Evolutionary conservation across 2,329 filamentous ascomycete genomes (phyloP).

Genomic region (Tricladium varicosporioides): DNA sequence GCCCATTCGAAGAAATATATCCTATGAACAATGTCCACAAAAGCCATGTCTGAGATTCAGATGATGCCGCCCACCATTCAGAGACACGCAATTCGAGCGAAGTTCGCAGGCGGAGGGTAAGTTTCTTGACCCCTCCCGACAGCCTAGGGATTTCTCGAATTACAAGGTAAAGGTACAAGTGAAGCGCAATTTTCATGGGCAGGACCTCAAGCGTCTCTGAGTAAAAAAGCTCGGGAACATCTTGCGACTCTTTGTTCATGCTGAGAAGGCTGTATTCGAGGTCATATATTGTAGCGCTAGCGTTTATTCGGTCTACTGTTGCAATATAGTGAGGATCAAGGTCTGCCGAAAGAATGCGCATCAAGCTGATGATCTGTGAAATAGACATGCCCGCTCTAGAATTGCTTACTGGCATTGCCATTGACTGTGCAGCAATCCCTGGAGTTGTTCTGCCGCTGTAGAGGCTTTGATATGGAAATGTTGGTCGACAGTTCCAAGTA

Average conservation of each 20-base stretch:
- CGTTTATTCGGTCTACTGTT: slow-evolving; percentile 3
- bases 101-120: slow-evolving; percentile 3
- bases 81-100: neutral
- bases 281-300: slow-evolving; percentile 17
- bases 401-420: neutral
- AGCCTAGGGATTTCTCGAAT: slow-evolving; percentile 13
- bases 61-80: slow-evolving; percentile 9
- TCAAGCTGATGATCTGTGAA: slow-evolving; percentile 5
- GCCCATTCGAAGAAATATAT: slow-evolving; percentile 3
- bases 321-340: slow-evolving; percentile 3
- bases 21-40: slow-evolving; percentile 19
- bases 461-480: slow-evolving; percentile 7
- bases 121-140: slow-evolving; percentile 4
- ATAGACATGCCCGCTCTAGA: slow-evolving; percentile 2
- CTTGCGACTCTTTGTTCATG: slow-evolving; percentile 5
- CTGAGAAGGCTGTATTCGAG: slow-evolving; percentile 13
- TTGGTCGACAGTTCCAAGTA: slow-evolving; percentile 13
- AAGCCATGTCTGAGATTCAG: slow-evolving; percentile 11
- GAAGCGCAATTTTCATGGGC: slow-evolving; percentile 10
- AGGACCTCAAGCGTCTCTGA: slow-evolving; percentile 6
- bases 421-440: neutral
- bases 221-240: neutral
- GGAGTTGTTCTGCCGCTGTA: neutral
- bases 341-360: slow-evolving; percentile 5
- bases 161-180: slow-evolving; percentile 14